Conservation (phyloP, 176 grass and related monocot species). For the Oryza officinalis region DNA sequence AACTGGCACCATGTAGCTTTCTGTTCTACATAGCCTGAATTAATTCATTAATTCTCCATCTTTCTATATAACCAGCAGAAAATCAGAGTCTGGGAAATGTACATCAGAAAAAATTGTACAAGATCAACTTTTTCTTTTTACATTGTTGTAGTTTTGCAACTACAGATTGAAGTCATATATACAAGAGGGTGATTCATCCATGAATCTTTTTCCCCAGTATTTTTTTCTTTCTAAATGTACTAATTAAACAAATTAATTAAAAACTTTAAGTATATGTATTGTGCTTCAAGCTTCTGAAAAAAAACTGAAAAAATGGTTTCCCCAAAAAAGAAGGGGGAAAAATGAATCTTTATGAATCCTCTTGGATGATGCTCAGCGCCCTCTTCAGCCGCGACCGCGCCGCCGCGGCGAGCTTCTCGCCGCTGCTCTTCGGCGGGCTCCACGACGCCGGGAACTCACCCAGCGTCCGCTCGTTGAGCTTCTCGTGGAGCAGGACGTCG, state of each 20-base stretch:
- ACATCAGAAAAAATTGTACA: neutral
- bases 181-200: neutral
- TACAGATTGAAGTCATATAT: neutral
- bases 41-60: neutral
- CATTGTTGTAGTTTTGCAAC: constrained; percentile 6
- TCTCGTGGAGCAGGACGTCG: constrained; percentile 33
- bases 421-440: neutral
- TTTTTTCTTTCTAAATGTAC: constrained; percentile 3
- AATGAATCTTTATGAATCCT: constrained; percentile 7
- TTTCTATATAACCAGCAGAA: too few species aligned
- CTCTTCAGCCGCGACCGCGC: constrained; percentile 32
- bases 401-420: constrained; percentile 1
- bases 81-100: neutral
- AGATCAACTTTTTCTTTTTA: neutral
- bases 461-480: constrained; percentile 47
- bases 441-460: constrained; percentile 3
- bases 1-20: neutral
- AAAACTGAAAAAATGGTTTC: neutral
- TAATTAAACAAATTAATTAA: neutral
- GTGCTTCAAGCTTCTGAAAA: neutral
- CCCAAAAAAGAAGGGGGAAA: neutral
- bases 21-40: neutral
- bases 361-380: constrained; percentile 49
- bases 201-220: neutral
- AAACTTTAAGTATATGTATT: neutral